Conservation (phyloP, 495 filamentous ascomycete genomes). For the Amphirosellinia nigrospora region DNA sequence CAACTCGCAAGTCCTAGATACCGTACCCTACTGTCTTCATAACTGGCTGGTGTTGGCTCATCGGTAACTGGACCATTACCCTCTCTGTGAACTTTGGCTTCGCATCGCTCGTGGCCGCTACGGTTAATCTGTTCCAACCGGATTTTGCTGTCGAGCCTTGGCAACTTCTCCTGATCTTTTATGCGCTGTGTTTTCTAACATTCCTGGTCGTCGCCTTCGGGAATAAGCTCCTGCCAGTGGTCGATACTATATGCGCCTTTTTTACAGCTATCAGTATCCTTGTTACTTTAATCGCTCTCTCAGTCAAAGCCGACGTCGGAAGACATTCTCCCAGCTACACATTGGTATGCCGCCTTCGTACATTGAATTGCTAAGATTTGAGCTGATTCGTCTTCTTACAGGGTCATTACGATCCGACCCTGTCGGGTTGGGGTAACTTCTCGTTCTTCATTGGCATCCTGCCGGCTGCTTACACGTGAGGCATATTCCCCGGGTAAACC, state of each 20-base stretch:
- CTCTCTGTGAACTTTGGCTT: constrained; percentile 65
- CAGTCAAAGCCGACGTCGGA: constrained; percentile 59
- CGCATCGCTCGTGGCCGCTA: constrained; percentile 59
- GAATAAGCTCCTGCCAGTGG: constrained; percentile 57
- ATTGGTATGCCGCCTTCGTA: constrained; percentile 45
- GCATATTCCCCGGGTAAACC: not conserved
- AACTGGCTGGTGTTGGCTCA: constrained; percentile 62
- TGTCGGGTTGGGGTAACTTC: constrained; percentile 60
- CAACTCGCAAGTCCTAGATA: constrained; percentile 56
- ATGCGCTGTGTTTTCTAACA: constrained; percentile 58
- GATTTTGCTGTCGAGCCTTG: constrained; percentile 52
- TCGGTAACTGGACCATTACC: constrained; percentile 63
- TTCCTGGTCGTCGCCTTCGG: constrained; percentile 63
- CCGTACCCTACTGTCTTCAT: constrained; percentile 61
- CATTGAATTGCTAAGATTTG: constrained; percentile 49
- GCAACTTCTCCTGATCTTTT: constrained; percentile 59
- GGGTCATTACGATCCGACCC: constrained; percentile 58
- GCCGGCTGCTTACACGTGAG: constrained; percentile 57
- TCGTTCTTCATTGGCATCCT: constrained; percentile 62
- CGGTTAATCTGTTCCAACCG: constrained; percentile 54
- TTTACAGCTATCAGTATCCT: constrained; percentile 41
- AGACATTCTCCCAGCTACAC: constrained; percentile 51
- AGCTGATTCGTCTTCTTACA: constrained; percentile 49
- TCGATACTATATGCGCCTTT: constrained; percentile 58
- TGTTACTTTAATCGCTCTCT: constrained; percentile 51